Evolutionary conservation across 2,329 filamentous ascomycete genomes (phyloP).

Genomic region (Phaeoacremonium minimum): DNA sequence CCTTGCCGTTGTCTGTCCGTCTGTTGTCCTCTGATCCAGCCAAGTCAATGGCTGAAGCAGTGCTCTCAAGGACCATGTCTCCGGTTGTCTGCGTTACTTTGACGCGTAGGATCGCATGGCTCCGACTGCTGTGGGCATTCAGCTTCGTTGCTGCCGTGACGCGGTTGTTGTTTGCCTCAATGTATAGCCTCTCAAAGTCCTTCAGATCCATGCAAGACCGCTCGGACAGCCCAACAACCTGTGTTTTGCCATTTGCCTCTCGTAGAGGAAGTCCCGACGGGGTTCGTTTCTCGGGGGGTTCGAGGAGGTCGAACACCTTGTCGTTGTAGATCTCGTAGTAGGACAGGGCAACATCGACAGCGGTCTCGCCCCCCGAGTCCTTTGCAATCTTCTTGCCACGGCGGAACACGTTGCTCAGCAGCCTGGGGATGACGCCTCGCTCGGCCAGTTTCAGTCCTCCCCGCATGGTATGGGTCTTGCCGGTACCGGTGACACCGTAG

Average conservation of each 20-base stretch:
- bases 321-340: slow-evolving; percentile 99
- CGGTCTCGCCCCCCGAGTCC: slow-evolving; percentile 66
- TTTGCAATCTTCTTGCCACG: slow-evolving; percentile 81
- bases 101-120: slow-evolving; percentile 86
- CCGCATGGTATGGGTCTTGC: slow-evolving; percentile 95
- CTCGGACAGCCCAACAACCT: slow-evolving; percentile 82
- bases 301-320: slow-evolving; percentile 87
- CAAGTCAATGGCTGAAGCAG: slow-evolving; percentile 88
- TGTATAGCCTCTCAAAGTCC: slow-evolving; percentile 86
- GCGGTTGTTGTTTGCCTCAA: slow-evolving; percentile 86
- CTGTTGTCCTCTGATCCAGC: slow-evolving; percentile 95
- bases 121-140: slow-evolving; percentile 85
- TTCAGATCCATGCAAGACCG: slow-evolving; percentile 77
- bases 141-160: slow-evolving; percentile 89
- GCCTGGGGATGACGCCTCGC: slow-evolving; percentile 79
- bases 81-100: slow-evolving; percentile 76
- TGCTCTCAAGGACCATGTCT: slow-evolving; percentile 68
- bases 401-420: slow-evolving; percentile 82
- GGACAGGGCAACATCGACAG: slow-evolving; percentile 71
- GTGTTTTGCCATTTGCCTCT: slow-evolving; percentile 81
- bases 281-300: slow-evolving; percentile 81
- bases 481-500: slow-evolving; percentile 88
- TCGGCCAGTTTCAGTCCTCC: slow-evolving; percentile 83
- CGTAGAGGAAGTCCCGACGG: slow-evolving; percentile 75
- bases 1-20: slow-evolving; percentile 88